A percentile compares a stretch with the other conserved stretches of the same genome.
These are phyloP conservation scores for Rhipidocladum racemiflorum DNA, from an alignment of 176 grass and related monocot genomes.

Conservation along the genomic window DNA sequence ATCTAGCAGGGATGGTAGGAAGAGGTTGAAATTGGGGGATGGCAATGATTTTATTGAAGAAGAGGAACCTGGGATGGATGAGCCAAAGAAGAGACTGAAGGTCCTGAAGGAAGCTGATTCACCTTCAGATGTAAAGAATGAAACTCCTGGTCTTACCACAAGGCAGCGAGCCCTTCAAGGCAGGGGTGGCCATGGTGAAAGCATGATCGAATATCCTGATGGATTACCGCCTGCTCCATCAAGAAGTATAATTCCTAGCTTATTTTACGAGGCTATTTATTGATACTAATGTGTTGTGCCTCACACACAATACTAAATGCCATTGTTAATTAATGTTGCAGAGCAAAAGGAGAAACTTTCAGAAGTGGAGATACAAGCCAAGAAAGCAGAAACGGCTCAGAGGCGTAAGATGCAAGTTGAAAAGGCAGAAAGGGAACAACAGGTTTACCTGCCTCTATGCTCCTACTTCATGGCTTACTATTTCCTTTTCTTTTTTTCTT, in stretches of 20 bases:
- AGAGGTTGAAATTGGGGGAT: slow-evolving; percentile 44
- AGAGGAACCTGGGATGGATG: slow-evolving; percentile 64
- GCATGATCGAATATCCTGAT: slow-evolving; percentile 82
- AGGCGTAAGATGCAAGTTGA: slow-evolving; percentile 99
- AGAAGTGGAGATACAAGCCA: slow-evolving; percentile 81
- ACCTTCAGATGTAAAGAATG: slow-evolving; percentile 41
- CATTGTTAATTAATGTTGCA: slow-evolving; percentile 35
- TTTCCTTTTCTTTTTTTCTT: background rate
- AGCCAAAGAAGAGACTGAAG: slow-evolving; percentile 38
- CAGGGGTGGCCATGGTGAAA: slow-evolving; percentile 71
- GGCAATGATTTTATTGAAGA: slow-evolving; percentile 60
- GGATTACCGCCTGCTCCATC: slow-evolving; percentile 77
- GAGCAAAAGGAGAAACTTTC: slow-evolving; percentile 85
- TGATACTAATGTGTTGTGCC: slow-evolving; percentile 10
- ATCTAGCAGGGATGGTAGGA: slow-evolving; percentile 52
- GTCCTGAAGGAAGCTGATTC: slow-evolving; percentile 38
- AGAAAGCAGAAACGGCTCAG: slow-evolving; percentile 84
- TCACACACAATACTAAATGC: slow-evolving; percentile 28
- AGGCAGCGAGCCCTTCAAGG: slow-evolving; percentile 92
- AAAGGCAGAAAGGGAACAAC: slow-evolving; percentile 80
- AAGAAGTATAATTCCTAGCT: slow-evolving; percentile 67
- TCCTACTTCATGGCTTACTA: background rate
- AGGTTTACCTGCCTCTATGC: slow-evolving; percentile 51
- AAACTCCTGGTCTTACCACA: slow-evolving; percentile 58
- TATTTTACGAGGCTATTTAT: slow-evolving; percentile 24